These are phyloP conservation scores for Tripterygium wilfordii DNA, from an alignment of 177 flowering plant genomes.

Conservation along the genomic window DNA sequence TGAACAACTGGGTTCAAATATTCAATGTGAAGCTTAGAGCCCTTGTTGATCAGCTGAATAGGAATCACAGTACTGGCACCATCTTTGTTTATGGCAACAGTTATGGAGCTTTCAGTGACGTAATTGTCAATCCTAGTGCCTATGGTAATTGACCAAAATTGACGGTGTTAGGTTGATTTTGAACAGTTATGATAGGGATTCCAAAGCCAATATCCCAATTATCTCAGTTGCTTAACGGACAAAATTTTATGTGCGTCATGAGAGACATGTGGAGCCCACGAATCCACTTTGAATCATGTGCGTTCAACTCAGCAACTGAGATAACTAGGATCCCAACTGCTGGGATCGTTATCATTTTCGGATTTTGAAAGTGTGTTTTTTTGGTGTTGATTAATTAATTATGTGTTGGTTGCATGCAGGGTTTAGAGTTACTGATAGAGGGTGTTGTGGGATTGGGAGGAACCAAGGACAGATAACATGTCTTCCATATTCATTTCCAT, in stretches of 20 bases:
- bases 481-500: conserved; percentile 41
- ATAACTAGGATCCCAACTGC: no score
- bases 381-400: background rate
- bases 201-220: no score
- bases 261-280: no score
- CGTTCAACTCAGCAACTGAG: no score
- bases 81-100: conserved; percentile 34
- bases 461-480: conserved; percentile 49
- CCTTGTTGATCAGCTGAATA: conserved; percentile 34
- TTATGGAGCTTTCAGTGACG: conserved; percentile 25
- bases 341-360: no score
- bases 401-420: conserved; percentile 23
- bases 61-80: conserved; percentile 11
- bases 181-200: no score
- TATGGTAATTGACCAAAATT: conserved; percentile 23
- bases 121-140: conserved; percentile 15
- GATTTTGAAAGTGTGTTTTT: no score
- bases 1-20: conserved; percentile 28
- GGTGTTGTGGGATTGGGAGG: conserved; percentile 56
- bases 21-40: conserved; percentile 25
- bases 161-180: no score
- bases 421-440: conserved; percentile 31
- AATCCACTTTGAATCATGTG: no score
- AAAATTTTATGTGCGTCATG: no score
- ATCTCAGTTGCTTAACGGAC: no score